Evolutionary conservation across 1,284 basidiomycete genomes (phyloP).

Genomic region (Xerocomus nothofagi): DNA sequence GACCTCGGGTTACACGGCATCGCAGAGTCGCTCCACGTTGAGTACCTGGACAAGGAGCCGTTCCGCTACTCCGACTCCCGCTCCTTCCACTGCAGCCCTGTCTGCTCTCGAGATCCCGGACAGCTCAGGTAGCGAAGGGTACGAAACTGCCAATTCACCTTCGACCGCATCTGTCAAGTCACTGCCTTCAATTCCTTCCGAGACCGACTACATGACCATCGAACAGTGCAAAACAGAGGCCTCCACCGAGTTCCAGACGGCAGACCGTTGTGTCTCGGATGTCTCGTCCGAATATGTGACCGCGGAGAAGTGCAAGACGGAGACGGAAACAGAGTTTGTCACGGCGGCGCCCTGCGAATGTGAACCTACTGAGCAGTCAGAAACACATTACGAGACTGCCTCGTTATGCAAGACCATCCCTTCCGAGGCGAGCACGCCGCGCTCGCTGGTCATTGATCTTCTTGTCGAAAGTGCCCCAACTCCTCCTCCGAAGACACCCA

Average conservation of each 20-base stretch:
- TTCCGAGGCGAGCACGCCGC: constrained; percentile 42
- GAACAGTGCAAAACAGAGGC: constrained; percentile 44
- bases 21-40: constrained; percentile 35
- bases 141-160: constrained; percentile 37
- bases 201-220: constrained; percentile 52
- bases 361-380: constrained; percentile 40
- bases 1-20: constrained; percentile 28
- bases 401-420: constrained; percentile 43
- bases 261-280: constrained; percentile 36
- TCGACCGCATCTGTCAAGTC: constrained; percentile 46
- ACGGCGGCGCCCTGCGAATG: constrained; percentile 52
- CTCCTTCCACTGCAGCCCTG: constrained; percentile 26
- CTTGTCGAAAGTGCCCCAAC: constrained; percentile 25
- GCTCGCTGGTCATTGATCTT: constrained; percentile 30
- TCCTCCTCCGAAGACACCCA: constrained; percentile 34
- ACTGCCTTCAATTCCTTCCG: constrained; percentile 53
- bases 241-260: constrained; percentile 54
- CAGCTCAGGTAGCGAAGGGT: constrained; percentile 35
- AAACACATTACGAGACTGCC: constrained; percentile 54
- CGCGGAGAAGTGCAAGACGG: constrained; percentile 51
- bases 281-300: constrained; percentile 47
- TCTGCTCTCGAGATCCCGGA: constrained; percentile 35
- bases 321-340: constrained; percentile 47
- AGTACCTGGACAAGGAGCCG: constrained; percentile 38
- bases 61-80: constrained; percentile 32